Evolutionary conservation across 208 protist genomes (phyloP).

Genomic region (Wallacemonas rigidus): DNA sequence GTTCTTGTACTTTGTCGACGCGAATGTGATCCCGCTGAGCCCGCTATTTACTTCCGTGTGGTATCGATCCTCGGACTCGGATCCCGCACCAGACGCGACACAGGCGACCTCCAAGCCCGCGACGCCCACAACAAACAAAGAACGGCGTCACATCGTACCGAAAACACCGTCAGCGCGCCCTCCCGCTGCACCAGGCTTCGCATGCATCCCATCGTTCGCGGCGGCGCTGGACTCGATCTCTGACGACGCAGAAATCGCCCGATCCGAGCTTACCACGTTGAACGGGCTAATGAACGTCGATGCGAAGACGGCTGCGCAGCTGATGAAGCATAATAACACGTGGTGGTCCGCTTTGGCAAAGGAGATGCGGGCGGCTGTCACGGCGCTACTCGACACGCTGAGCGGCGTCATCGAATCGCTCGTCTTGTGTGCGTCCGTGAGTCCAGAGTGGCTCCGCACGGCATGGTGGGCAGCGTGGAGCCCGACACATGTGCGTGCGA

Average conservation of each 20-base stretch:
- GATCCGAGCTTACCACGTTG: not conserved
- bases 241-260: not conserved
- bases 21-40: conserved; percentile 46
- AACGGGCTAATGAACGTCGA: too few species aligned
- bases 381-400: not conserved
- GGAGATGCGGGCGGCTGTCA: not conserved
- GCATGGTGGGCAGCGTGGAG: not conserved
- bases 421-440: not conserved
- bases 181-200: conserved; percentile 11
- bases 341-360: not conserved
- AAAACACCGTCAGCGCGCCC: too few species aligned
- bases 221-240: conserved; percentile 5
- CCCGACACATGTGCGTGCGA: not conserved
- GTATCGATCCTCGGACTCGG: not conserved
- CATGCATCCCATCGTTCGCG: conserved; percentile 10
- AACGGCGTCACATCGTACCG: too few species aligned
- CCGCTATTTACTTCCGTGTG: conserved; percentile 23
- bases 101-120: too few species aligned
- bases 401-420: not conserved
- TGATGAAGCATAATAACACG: not conserved
- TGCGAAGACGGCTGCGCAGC: not conserved
- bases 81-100: too few species aligned
- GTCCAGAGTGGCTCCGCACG: not conserved
- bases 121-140: too few species aligned
- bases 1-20: conserved; percentile 53